phyloP scores from a whole-genome alignment of 768 basidiomycete species.

The Termitomyces bulborhizus region DNA sequence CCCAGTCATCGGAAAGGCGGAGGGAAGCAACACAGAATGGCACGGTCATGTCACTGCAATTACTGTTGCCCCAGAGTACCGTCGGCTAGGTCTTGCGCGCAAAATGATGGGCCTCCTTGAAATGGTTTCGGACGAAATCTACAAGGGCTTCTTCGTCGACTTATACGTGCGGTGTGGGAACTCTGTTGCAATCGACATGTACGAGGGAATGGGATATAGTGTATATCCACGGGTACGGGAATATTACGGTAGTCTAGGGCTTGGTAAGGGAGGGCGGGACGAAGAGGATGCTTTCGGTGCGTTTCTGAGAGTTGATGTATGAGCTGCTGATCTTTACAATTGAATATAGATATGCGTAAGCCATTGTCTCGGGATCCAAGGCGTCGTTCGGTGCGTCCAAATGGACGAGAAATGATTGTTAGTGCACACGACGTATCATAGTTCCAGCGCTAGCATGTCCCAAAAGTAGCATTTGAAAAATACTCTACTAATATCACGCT shows the following conservation, averaged over 20 bases:
- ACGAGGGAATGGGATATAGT: conserved; percentile 89
- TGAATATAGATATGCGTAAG: conserved; percentile 56
- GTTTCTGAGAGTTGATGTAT: conserved; percentile 20
- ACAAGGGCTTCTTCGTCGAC: conserved; percentile 89
- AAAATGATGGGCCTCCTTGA: conserved; percentile 87
- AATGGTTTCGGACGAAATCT: conserved; percentile 71
- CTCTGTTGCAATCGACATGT: conserved; percentile 79
- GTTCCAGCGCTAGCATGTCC: background rate
- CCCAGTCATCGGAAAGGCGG: conserved; percentile 85
- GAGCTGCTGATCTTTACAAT: background rate
- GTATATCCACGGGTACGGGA: conserved; percentile 88
- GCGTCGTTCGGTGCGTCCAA: conserved; percentile 61
- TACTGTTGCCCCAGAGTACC: conserved; percentile 90
- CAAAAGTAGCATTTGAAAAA: conserved; percentile 5
- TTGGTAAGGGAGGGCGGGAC: conserved; percentile 70
- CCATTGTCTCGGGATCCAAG: conserved; percentile 56
- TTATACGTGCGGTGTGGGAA: conserved; percentile 93
- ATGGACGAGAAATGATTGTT: conserved; percentile 71
- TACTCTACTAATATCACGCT: background rate
- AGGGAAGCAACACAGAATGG: conserved; percentile 70
- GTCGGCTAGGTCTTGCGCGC: conserved; percentile 80
- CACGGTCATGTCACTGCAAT: conserved; percentile 95
- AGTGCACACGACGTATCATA: conserved; percentile 53
- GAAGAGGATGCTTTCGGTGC: conserved; percentile 90
- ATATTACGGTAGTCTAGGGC: conserved; percentile 77